Evolutionary conservation across 768 basidiomycete species (phyloP).

Genomic region (Cubamyces lactineus): DNA sequence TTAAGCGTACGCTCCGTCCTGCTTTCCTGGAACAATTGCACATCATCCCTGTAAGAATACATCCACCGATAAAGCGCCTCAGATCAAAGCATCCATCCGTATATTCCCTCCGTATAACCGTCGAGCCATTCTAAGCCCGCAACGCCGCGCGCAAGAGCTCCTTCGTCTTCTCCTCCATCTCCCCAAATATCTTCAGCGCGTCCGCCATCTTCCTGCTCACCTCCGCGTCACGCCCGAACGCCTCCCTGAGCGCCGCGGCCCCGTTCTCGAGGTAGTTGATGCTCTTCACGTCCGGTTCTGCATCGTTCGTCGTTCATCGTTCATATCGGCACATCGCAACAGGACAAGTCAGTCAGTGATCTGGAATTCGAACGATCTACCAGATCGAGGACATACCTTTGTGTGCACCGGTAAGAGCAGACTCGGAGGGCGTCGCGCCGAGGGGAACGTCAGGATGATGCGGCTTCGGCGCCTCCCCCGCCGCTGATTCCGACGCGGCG

Average conservation of each 20-base stretch:
- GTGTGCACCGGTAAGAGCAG: neutral
- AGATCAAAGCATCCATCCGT: no score
- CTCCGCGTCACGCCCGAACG: conserved; percentile 43
- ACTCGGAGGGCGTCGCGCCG: neutral
- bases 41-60: neutral
- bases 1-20: no score
- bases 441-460: conserved; percentile 12
- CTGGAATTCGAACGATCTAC: neutral
- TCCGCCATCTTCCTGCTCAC: conserved; percentile 47
- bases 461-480: conserved; percentile 7
- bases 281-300: conserved; percentile 18
- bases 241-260: conserved; percentile 40
- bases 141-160: conserved; percentile 32
- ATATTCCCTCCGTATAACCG: no score
- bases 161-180: conserved; percentile 47
- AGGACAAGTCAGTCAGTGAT: no score
- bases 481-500: conserved; percentile 19
- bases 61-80: neutral
- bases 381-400: conserved; percentile 2
- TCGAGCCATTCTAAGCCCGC: conserved; percentile 9
- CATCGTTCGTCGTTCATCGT: no score
- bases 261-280: conserved; percentile 42
- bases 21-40: no score
- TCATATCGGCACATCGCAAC: no score
- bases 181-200: conserved; percentile 48